Base-by-base conservation (phyloP, 1,284 basidiomycete genomes). In the Coniophora puteana region DNA sequence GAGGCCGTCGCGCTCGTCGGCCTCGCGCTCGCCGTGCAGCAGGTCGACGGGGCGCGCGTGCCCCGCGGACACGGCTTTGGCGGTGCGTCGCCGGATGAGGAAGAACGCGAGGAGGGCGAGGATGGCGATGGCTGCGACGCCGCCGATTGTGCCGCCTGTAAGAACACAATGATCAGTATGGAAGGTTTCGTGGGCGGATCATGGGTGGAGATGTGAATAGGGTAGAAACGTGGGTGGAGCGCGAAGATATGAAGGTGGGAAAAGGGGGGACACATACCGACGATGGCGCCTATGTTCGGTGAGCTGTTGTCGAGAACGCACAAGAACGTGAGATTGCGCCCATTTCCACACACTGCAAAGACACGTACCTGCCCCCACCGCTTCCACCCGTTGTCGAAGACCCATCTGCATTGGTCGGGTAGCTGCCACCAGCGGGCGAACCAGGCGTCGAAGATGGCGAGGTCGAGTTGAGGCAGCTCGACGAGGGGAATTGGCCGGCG, bases 371-470 rank as follows among this genome's bases (percentile, higher is more conserved):
- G 5, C 39, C n/a, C 18, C 39, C 39, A 4, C 31, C 18, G n/a
- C 38, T 36, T 8, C 20, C 38, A 10, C 49, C 47, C 8, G 59
- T 52, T 17, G 60, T 62, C 28, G 36, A 51, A 36, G 49, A 48
- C 21, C 63, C 61, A 36, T 46, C 53, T 12, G 67, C 64, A 35
- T 68, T 72, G 0, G 84, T 87, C 0, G 84, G 78, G 55, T 84
- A 84, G 33, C 67, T 67, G 0, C 83, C 84, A 26, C 87, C 87
- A n/a, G 87, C 87, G 5, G 86, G 83, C 37, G 65, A 67, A 1
- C 83, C 87, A 7, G 81, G 71, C 1, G 87, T 90, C 2, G 84
- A 86, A 26, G 81, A 86, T 1, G 88, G 88, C 28, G 83, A 84
- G 18, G 48, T 58, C 30, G 59, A 53, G 38, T 67, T 74, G 38